Base-by-base conservation (phyloP, 2,329 filamentous ascomycete genomes). In the Harringtonia lauricola region DNA sequence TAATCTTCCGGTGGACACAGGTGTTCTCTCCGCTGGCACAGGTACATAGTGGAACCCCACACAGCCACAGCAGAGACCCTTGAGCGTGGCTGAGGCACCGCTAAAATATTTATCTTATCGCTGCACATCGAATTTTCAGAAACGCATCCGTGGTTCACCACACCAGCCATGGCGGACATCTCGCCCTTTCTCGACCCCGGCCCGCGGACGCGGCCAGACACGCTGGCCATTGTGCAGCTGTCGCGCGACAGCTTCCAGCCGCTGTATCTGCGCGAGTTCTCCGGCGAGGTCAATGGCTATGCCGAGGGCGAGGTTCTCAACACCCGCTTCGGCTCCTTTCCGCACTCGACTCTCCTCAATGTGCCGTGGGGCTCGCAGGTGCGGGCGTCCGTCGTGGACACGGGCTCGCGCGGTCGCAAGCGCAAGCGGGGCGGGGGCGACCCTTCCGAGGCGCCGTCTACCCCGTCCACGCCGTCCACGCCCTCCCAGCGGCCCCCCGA, bases 341-440 rank as follows among this genome's bases (percentile, higher is more conserved):
- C 86, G 0, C 86, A 90, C 58, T 83, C 76, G 12, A 89, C 85
- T 0, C 64, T 90, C 37, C 73, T 95, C 44, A 71, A 78, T 6
- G 70, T 88, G 43, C 83, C 86, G 35, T 96, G 90, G 90, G 92
- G 92, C 24, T 87, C 85, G 8, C 92, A 96, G 59, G 81, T 96
- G 19, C 75, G 86, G 38, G 92, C 92, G 8, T 95, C 88, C 2
- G 78, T 82, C 28, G 88, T 95, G 45, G 86, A 95, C 56, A 95
- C 89, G 0, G 88, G 89, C 13, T 92, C 87, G n/a, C 72, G 88
- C 54, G 87, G 87, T 29, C 75, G 83, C 41, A 83, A 81, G 61
- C 69, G 74, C 43, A 80, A 80, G 59, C 45, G 50, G 37, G 31
- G 31, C 4, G 34, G 41, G 10, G 21, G 66, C 21, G 36, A 41